Evolutionary conservation across 192 early-diverging fungal species (phyloP), one percentile per base, ranked within the genome.

Genomic region (Pilobolus umbonatus): DNA sequence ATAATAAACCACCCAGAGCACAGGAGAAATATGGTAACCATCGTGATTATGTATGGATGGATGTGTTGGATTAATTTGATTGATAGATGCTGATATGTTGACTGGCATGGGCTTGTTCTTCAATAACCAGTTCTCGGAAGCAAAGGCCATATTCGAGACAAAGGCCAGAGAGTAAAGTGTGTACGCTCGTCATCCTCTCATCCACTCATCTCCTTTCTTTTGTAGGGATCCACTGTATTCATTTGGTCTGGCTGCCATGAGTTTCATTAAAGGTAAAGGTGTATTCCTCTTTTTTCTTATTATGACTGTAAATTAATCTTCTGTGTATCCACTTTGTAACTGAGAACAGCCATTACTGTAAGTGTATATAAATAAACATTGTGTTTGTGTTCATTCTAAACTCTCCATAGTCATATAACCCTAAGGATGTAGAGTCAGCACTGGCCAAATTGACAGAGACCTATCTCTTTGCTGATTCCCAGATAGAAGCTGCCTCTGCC

Each of bases 191-290:
- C n/a, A n/a, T n/a, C n/a, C n/a, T n/a, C n/a, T n/a, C n/a, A n/a
- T n/a, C n/a, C n/a, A n/a, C n/a, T n/a, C 22, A 40, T 17, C 22
- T 48, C 43, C 52, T 49, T 8, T 25, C 6, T 68, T 14, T 25
- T 22, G 26, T 55, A 64, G 68, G 38, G 73, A 81, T 30, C 79
- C 79, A 24, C 60, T 81, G 24, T 73, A 76, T 56, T 75, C 76
- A 22, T 61, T 81, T 17, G 75, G 79, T 40, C 66, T 73, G 5
- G 76, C 76, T 19, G 61, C 70, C 29, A 67, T 81, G 26, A 69
- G 74, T 4, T 81, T 81, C 42, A 61, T 81, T 30, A 81, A 81
- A 76, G 76, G 76, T 78, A 73, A 45, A 26, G 21, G 12, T 49
- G 25, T 49, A 6, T 29, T 22, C 29, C 19, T 42, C 3, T 21